A percentile compares a stretch with the other conserved stretches of the same genome.
These are phyloP conservation scores for Nemania sp. DNA, from an alignment of 2,329 filamentous ascomycete genomes.

Conservation along the genomic window DNA sequence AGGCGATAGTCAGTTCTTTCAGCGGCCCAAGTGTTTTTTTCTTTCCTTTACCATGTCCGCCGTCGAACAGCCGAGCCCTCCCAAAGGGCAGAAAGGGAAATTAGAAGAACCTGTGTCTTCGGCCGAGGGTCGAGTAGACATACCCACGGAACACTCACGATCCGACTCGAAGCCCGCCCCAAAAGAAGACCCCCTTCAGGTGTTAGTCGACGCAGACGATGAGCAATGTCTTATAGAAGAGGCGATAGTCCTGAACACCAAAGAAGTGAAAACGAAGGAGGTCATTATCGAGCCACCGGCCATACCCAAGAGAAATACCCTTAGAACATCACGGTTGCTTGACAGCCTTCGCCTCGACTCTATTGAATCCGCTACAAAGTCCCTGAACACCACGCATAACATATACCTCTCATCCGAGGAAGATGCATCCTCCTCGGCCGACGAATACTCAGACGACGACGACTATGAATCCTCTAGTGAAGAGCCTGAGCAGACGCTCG, in stretches of 20 bases:
- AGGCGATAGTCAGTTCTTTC: conserved; percentile 7
- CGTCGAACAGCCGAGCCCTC: conserved; percentile 14
- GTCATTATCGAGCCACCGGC: conserved; percentile 46
- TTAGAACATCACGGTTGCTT: conserved; percentile 53
- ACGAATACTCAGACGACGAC: conserved; percentile 62
- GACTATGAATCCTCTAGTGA: conserved; percentile 53
- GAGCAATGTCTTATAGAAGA: conserved; percentile 38
- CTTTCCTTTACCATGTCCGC: conserved; percentile 21
- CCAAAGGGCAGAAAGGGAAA: conserved; percentile 9
- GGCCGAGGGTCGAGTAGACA: conserved; percentile 19
- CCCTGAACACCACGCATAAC: conserved; percentile 57
- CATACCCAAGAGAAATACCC: conserved; percentile 55
- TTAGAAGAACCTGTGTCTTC: conserved; percentile 4
- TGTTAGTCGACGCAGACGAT: conserved; percentile 37
- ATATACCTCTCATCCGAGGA: conserved; percentile 69
- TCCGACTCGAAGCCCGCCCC: conserved; percentile 30
- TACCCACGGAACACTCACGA: conserved; percentile 22
- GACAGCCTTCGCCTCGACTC: conserved; percentile 46
- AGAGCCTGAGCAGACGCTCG: conserved; percentile 33
- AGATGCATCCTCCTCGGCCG: conserved; percentile 65
- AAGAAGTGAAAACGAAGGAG: conserved; percentile 33
- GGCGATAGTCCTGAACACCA: conserved; percentile 36
- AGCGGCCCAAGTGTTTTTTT: background rate
- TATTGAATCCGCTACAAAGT: conserved; percentile 39
- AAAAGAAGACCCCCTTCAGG: conserved; percentile 34